Percentiles rank a stretch among this genome's conserved stretches.
Evolutionary conservation across 805 yeast species (phyloP).

Genomic region (Wickerhamiella kazuoi): DNA sequence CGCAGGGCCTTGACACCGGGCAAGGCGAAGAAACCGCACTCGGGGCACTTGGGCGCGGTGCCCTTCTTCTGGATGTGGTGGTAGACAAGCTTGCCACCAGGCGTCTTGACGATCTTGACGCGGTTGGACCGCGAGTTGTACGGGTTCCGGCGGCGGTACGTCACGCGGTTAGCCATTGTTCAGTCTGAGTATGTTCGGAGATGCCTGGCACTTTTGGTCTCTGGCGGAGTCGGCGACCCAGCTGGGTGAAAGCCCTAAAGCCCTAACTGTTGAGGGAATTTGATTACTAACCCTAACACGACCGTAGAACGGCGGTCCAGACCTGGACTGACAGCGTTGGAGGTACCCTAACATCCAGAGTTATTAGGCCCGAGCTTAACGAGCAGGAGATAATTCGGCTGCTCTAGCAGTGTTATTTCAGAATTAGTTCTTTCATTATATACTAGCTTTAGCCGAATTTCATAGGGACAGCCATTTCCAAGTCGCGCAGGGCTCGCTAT

Average conservation of each 20-base stretch:
- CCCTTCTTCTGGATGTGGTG: slow-evolving; percentile 91
- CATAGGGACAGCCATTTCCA: no score
- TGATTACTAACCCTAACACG: no score
- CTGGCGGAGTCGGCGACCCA: not conserved
- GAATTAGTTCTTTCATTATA: no score
- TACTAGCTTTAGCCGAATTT: no score
- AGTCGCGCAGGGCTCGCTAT: no score
- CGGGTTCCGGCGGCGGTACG: slow-evolving; percentile 98
- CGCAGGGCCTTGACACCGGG: slow-evolving; percentile 87
- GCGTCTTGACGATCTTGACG: slow-evolving; percentile 99
- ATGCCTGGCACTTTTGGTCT: not conserved
- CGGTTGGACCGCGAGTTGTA: slow-evolving; percentile 99
- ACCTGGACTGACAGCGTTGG: no score
- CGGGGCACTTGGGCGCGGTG: slow-evolving; percentile 57
- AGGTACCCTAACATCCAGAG: no score
- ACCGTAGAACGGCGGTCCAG: no score
- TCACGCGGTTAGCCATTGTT: slow-evolving; percentile 98
- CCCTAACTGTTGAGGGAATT: no score
- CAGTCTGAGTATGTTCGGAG: slow-evolving; percentile 3
- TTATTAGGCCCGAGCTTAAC: no score
- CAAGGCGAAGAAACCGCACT: slow-evolving; percentile 43
- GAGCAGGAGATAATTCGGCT: no score
- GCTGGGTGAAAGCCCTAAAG: not conserved
- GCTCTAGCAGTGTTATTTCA: no score
- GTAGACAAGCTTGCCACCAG: slow-evolving; percentile 98